Evolutionary conservation across 306 rosid species (phyloP), one percentile per base, ranked within the genome.

Genomic region (Begonia loranthoides): DNA sequence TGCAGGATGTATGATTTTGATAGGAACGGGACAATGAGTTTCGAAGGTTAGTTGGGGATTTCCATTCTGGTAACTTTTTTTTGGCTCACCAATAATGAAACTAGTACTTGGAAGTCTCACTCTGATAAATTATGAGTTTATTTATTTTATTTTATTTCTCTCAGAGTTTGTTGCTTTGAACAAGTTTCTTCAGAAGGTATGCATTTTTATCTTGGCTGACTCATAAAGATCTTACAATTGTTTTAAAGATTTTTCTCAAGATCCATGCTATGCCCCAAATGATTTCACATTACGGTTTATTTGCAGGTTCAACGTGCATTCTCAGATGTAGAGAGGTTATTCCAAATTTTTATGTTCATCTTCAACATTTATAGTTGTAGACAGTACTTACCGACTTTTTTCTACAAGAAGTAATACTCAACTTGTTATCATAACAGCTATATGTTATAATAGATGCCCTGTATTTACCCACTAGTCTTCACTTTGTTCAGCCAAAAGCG

Each of bases 1-100:
- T 51, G 12, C 49, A 83, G 94, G 78, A 81, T 84, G 94, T 81
- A 84, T 58, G 96, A 88, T 70, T 88, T 88, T 60, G 94, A 88
- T 49, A 72, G 83, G 58, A 88, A 88, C 49, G 96, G 96, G 53
- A 81, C 83, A 5, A 88, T 88, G 96, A 84, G 79, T 68, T 87
- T 83, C 54, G 70, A 77, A 66, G 96, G 94, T 76, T 43, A 55
- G 55, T 34, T 5, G 13, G 17, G 17, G 48, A 16, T 21, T 47
- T 13, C 14, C 9, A 15, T 8, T 13, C 13, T 15, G 15, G 47
- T 43, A 10, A 43, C 15, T n/a, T 11, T 10, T 48, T 54, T 62
- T 9, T 28, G 8, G 13, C 21, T 49, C 12, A 50, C 22, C 36
- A 17, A 38, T 59, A 28, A 7, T 52, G 10, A 15, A 24, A 10